Evolutionary conservation across 257 asterid genomes (phyloP).

Genomic region (Thymus mandschuricus): DNA sequence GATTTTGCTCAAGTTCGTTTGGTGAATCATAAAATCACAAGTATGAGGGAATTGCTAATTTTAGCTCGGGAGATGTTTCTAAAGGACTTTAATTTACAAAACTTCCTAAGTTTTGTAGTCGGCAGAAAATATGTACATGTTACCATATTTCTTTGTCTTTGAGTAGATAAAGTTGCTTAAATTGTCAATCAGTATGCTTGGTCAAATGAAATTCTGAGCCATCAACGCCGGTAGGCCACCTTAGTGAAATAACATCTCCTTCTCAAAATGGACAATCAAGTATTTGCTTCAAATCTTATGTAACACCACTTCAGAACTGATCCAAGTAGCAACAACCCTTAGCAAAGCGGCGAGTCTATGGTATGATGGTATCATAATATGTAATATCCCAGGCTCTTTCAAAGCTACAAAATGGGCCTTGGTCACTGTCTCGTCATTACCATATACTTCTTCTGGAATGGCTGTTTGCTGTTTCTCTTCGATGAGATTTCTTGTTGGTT

Average conservation of each 20-base stretch:
- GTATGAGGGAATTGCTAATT: constrained; percentile 6
- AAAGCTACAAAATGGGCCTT: constrained; percentile 9
- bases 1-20: neutral
- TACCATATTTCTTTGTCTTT: constrained; percentile 1
- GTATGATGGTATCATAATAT: neutral
- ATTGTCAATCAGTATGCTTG: neutral
- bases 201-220: neutral
- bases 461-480: neutral
- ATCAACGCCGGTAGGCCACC: neutral
- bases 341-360: neutral
- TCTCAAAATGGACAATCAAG: constrained; percentile 1
- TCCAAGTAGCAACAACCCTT: neutral
- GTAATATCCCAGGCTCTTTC: neutral
- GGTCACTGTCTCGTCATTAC: neutral
- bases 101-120: neutral
- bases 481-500: neutral
- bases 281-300: neutral
- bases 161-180: neutral
- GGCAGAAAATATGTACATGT: neutral
- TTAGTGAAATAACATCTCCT: neutral
- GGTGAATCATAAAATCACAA: neutral
- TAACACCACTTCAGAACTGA: constrained; percentile 6
- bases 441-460: constrained; percentile 1
- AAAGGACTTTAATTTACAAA: constrained; percentile 23
- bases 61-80: constrained; percentile 1